phyloP scores from a whole-genome alignment of 163 green algal genomes.

The Smithsoniella earleae region DNA sequence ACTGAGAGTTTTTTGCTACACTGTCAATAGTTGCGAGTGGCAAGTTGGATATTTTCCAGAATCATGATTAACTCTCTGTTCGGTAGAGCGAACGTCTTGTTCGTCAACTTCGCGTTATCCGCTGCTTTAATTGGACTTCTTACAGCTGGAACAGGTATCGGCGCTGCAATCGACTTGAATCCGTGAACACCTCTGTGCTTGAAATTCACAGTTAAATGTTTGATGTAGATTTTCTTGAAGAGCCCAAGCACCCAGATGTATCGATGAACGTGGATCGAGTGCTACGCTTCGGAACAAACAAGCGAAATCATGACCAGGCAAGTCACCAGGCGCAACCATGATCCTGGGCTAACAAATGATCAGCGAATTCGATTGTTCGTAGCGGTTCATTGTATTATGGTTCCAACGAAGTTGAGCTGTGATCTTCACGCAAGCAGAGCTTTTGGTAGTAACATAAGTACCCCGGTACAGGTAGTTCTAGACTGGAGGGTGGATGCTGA shows the following conservation, averaged over 20 bases:
- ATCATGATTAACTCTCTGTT: slow-evolving; percentile 3
- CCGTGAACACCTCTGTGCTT: not conserved
- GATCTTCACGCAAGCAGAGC: not conserved
- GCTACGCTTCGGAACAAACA: not conserved
- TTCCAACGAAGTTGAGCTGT: not conserved
- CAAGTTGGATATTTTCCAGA: too few relatives aligned
- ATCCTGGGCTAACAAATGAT: not conserved
- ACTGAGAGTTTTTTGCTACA: too few relatives aligned
- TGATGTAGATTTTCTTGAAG: slow-evolving; percentile 3
- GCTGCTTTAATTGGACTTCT: not conserved
- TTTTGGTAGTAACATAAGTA: not conserved
- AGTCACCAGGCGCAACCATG: not conserved
- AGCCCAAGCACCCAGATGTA: not conserved
- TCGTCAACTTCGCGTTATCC: slow-evolving; percentile 5
- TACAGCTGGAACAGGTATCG: slow-evolving; percentile 18
- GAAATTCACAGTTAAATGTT: not conserved
- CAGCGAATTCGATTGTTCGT: not conserved
- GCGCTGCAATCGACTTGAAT: not conserved
- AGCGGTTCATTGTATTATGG: not conserved
- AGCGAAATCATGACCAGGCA: slow-evolving; percentile 22
- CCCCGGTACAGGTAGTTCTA: not conserved
- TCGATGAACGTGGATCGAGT: not conserved
- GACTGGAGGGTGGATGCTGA: slow-evolving; percentile 12
- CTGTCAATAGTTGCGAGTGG: too few relatives aligned
- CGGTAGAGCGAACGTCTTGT: slow-evolving; percentile 5